Evolutionary conservation across 1,284 basidiomycete genomes (phyloP), one percentile per base, ranked within the genome.

Genomic region (Malassezia nana): DNA sequence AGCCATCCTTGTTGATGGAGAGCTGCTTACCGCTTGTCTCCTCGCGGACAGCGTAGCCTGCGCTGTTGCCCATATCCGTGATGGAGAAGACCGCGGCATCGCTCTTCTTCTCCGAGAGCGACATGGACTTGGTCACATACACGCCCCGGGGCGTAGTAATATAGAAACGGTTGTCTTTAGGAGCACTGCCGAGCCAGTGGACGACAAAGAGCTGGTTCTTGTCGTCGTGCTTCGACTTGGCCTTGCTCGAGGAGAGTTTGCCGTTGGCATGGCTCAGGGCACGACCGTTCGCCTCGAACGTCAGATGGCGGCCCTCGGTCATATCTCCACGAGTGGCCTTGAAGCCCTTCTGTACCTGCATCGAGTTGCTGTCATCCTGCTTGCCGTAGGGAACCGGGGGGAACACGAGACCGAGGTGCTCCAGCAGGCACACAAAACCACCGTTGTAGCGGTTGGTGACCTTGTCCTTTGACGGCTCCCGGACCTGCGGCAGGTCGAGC

Each of bases 231-330:
- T 42, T 41, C 48, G 18, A 18, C 12, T 43, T 31, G 18, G 24
- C 31, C 3, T 16, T 4, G 20, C 39, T 50, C 20, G 45, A 33
- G 22, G 32, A 31, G 6, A 50, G 28, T 22, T 50, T 43, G 26
- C 10, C 8, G n/a, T 43, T 41, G 18, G 32, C 35, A n/a, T 55
- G 43, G 15, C 32, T 40, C 33, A 66, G 57, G 22, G 63, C 64
- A 16, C 35, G 20, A 16, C 50, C 48, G 29, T 48, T 30, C 4
- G 55, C 38, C 40, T 66, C 64, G 33, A 66, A 52, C 32, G 48
- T 52, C 30, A 52, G 52, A 42, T 43, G 54, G 12, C 64, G 64
- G n/a, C 64, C 64, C 50, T 66, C 64, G 18, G 64, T 62, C 16
- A 58, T 50, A 20, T 49, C 46, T 18, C 64, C 64, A 33, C 63